Conservation (phyloP, 495 filamentous ascomycete species). For the Letharia columbiana region DNA sequence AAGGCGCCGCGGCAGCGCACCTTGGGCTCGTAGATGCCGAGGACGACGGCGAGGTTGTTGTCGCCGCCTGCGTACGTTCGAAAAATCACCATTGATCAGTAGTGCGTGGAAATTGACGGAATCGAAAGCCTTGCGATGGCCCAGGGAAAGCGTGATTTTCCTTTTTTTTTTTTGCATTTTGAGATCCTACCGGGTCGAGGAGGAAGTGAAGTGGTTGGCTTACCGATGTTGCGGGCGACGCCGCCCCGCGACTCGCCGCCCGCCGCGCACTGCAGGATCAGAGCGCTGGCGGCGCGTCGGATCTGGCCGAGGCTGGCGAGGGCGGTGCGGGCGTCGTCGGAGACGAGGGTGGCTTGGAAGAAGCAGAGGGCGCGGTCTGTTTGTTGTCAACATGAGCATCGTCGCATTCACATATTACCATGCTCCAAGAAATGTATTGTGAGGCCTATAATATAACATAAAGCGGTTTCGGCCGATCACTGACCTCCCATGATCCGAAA, state of each 20-base stretch:
- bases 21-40: background rate
- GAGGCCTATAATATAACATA: too few species aligned
- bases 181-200: too few species aligned
- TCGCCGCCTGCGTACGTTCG: conserved; percentile 3
- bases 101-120: too few species aligned
- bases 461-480: background rate
- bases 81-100: too few species aligned
- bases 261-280: conserved; percentile 10
- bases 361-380: conserved; percentile 9
- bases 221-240: background rate
- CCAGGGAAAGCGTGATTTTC: background rate
- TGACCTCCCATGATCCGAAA: conserved; percentile 13
- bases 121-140: too few species aligned
- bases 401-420: too few species aligned
- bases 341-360: background rate
- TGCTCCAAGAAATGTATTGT: too few species aligned
- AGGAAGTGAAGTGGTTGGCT: background rate
- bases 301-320: background rate
- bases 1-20: background rate
- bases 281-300: background rate
- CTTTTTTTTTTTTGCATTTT: background rate
- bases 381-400: too few species aligned
- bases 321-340: background rate
- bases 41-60: background rate
- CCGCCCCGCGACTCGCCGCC: background rate